Evolutionary conservation across 108 stramenopile genomes (phyloP), one percentile per base, ranked within the genome.

Genomic region (Chaetoceros muelleri): DNA sequence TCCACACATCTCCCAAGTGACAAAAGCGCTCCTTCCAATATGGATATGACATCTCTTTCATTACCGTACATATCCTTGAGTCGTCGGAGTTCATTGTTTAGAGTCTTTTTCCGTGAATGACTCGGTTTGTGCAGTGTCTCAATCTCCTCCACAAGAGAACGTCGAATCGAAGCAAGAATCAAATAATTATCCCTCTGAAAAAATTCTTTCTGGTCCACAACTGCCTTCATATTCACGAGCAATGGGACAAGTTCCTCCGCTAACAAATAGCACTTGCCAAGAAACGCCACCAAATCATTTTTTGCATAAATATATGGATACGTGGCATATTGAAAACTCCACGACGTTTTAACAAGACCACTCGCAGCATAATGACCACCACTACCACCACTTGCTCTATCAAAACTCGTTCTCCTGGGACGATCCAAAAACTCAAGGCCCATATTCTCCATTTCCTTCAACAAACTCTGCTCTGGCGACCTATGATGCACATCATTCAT

Each of bases 131-230:
- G 78, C 54, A 90, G 62, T 50, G 69, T 56, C 66, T 90, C 88
- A 24, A 90, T 72, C 21, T 79, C 61, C 5, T 71, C 68, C 17
- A 85, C 84, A 24, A 90, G 50, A 22, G 78, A 71, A 30, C 82
- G 55, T n/a, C 88, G 77, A n/a, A 80, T 83, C 5, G 82, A 62
- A 16, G 85, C 76, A 16, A 85, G 65, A 3, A 67, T 56, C 8
- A 76, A 67, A 48, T 85, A 90, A 52, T 85, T 85, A 55, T 90
- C 88, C 28, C 80, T 52, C 60, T 90, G 88, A 71, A 85, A 85
- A 60, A 90, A 85, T 61, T 89, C 87, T 19, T 65, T 75, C 76
- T 80, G n/a, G 46, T 79, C 75, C 3, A 81, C 82, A 28, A 90
- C 88, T 0, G 80, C 84, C 26, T 74, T 73, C 57, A 90, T 60